Evolutionary conservation across 148 eudicot species (phyloP).

Genomic region (Arbutus unedo): DNA sequence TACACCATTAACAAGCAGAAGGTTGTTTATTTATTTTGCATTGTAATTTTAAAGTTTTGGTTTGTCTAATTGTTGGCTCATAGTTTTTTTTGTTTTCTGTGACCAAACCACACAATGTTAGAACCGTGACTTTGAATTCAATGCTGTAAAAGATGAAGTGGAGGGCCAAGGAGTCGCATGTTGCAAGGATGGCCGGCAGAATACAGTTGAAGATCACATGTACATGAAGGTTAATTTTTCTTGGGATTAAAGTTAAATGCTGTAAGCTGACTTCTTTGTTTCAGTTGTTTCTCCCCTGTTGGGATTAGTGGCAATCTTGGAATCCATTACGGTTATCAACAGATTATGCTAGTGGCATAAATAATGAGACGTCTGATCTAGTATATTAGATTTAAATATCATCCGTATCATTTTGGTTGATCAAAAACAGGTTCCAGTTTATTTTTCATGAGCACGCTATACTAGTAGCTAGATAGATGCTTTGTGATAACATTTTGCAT

Average conservation of each 20-base stretch:
- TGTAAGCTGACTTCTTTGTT: background rate
- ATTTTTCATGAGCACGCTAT: background rate
- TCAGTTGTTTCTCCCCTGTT: background rate
- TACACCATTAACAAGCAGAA: slow-evolving; percentile 56
- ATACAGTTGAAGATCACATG: slow-evolving; percentile 52
- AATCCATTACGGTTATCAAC: background rate
- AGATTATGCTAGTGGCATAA: background rate
- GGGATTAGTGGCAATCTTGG: background rate
- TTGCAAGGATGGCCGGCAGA: slow-evolving; percentile 36
- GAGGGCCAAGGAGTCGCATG: slow-evolving; percentile 32
- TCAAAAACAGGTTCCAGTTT: background rate
- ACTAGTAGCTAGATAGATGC: background rate
- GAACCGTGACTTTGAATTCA: slow-evolving; percentile 59
- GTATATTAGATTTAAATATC: background rate
- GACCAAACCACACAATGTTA: slow-evolving; percentile 23
- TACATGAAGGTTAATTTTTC: slow-evolving; percentile 66
- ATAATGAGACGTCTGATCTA: background rate
- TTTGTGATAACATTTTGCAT: background rate
- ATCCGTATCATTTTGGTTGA: background rate
- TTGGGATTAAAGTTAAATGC: background rate
- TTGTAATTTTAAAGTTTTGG: slow-evolving; percentile 5
- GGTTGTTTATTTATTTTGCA: slow-evolving; percentile 36
- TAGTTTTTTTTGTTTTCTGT: background rate
- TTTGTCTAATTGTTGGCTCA: slow-evolving; percentile 3
- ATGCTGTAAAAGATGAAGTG: slow-evolving; percentile 76